These are phyloP conservation scores for Venturia carpophila DNA, from an alignment of 2,329 filamentous ascomycete genomes.

Conservation along the genomic window DNA sequence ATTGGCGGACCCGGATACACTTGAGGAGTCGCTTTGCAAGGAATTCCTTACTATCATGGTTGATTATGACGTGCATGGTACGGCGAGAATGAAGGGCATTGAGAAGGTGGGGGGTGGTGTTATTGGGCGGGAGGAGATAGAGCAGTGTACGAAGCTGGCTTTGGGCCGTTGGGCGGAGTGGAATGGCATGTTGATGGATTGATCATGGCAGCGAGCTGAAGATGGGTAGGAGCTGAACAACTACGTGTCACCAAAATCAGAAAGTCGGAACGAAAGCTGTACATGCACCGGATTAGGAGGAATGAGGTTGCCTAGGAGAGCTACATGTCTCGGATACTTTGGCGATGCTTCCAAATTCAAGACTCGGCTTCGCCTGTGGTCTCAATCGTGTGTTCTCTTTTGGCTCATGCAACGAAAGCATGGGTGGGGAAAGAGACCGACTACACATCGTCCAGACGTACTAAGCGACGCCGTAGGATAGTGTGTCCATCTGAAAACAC, in stretches of 20 bases:
- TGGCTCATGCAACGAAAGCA: too few relatives aligned
- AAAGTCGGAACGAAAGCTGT: neutral
- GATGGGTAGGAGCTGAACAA: neutral
- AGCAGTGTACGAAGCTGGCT: conserved; percentile 51
- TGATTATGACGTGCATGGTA: conserved; percentile 41
- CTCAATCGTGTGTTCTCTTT: neutral
- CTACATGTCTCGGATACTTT: neutral
- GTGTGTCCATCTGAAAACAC: too few relatives aligned
- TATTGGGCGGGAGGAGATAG: conserved; percentile 57
- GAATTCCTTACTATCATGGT: conserved; percentile 76
- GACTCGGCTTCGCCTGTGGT: neutral
- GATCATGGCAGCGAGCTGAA: neutral
- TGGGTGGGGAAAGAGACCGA: too few relatives aligned
- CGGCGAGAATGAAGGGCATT: conserved; percentile 57
- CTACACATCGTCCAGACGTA: too few relatives aligned
- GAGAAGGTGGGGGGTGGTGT: conserved; percentile 77
- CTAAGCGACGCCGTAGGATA: too few relatives aligned
- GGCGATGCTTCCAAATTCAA: neutral
- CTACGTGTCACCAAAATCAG: neutral
- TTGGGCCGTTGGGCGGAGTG: conserved; percentile 58
- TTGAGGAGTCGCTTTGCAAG: conserved; percentile 78
- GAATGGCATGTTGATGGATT: conserved; percentile 24
- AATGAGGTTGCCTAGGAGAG: neutral
- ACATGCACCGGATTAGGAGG: neutral
- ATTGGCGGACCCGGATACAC: conserved; percentile 77